These are phyloP conservation scores for Gossypium turneri DNA, from an alignment of 345 rosid genomes.

Conservation along the genomic window DNA sequence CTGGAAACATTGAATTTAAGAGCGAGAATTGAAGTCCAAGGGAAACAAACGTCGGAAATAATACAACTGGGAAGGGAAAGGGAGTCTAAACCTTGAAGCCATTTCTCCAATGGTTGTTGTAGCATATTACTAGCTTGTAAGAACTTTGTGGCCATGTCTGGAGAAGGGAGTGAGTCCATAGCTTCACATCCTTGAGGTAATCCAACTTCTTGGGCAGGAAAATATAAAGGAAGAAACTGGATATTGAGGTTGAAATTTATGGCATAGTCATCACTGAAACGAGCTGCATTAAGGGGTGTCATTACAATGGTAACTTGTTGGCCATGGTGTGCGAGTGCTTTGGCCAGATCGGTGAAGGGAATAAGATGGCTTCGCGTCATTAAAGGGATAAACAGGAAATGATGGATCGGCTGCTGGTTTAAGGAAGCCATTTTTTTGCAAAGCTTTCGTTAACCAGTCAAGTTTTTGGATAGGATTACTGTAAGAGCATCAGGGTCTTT, in stretches of 20 bases:
- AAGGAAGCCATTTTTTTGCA: conserved; percentile 14
- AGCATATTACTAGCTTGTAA: conserved; percentile 23
- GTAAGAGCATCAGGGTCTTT: no score
- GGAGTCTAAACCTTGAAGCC: conserved; percentile 6
- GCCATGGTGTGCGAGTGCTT: conserved; percentile 21
- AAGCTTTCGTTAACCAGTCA: no score
- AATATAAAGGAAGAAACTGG: neutral
- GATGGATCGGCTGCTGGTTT: neutral
- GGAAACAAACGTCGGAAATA: conserved; percentile 27
- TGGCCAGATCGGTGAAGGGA: conserved; percentile 38
- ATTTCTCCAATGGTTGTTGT: conserved; percentile 15
- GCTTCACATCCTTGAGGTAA: conserved; percentile 34
- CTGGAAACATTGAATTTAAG: conserved; percentile 24
- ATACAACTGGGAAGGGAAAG: conserved; percentile 23
- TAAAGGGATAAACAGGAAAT: conserved; percentile 33
- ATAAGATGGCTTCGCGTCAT: conserved; percentile 43
- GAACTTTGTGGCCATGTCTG: conserved; percentile 10
- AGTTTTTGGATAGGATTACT: no score
- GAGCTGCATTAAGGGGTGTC: conserved; percentile 27
- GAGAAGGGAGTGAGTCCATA: conserved; percentile 30
- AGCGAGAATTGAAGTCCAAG: conserved; percentile 29
- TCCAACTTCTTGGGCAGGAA: conserved; percentile 29
- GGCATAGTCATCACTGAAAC: conserved; percentile 11
- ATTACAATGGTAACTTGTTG: conserved; percentile 22
- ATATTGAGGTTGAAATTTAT: neutral